These are phyloP conservation scores for Blumeriella jaapii DNA, from an alignment of 2,329 filamentous ascomycete genomes.

Conservation along the genomic window DNA sequence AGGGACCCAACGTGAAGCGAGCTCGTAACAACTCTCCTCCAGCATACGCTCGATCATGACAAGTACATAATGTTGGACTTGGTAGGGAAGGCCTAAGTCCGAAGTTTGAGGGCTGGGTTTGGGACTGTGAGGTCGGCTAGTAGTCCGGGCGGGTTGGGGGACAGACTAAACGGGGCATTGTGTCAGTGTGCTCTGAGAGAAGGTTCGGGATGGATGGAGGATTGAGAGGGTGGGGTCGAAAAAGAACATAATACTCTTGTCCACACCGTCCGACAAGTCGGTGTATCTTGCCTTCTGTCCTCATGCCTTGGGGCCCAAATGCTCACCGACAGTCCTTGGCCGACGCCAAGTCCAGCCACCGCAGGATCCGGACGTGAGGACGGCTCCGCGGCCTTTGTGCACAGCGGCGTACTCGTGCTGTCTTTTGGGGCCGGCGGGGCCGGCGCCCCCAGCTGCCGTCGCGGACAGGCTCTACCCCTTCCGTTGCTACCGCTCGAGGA, in stretches of 20 bases:
- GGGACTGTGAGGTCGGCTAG: conserved; percentile 1
- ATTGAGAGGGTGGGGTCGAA: too few relatives aligned
- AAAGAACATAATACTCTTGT: conserved; percentile 17
- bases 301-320: conserved; percentile 21
- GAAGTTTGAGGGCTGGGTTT: conserved; percentile 3
- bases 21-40: conserved; percentile 26
- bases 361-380: not conserved
- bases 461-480: too few relatives aligned
- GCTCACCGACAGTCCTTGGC: conserved; percentile 15
- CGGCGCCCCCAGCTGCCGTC: too few relatives aligned
- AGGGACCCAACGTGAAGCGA: conserved; percentile 24
- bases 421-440: not conserved
- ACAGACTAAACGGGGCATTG: conserved; percentile 1
- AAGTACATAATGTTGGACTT: conserved; percentile 27
- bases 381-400: not conserved
- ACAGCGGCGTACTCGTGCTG: not conserved
- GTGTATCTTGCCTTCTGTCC: conserved; percentile 1
- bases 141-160: not conserved
- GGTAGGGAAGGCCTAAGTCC: conserved; percentile 25
- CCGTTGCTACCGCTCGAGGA: too few relatives aligned
- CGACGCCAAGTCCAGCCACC: not conserved
- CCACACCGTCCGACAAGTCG: conserved; percentile 14
- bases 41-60: conserved; percentile 24
- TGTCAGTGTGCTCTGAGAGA: not conserved
- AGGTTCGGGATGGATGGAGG: too few relatives aligned